Evolutionary conservation across 2,329 filamentous ascomycete species (phyloP).

Genomic region (Teratosphaeria nubilosa): DNA sequence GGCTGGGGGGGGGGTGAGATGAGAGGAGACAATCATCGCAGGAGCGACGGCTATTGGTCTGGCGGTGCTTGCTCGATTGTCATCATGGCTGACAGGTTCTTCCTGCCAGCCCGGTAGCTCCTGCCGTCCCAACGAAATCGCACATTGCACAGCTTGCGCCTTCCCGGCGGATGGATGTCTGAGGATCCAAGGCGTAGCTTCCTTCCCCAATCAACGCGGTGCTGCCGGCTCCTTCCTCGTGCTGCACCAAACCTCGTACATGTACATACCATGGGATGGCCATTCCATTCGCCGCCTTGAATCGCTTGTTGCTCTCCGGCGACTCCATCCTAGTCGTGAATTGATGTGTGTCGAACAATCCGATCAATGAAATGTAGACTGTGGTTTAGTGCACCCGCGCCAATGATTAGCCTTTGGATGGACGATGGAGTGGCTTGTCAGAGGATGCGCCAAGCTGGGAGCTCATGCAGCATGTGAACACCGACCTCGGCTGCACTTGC

Average conservation of each 20-base stretch:
- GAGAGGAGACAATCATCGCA: neutral
- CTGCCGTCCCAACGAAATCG: neutral
- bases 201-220: neutral
- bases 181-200: neutral
- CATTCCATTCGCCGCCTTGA: conserved; percentile 14
- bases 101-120: neutral
- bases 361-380: neutral
- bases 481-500: neutral
- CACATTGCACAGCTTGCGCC: neutral
- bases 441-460: neutral
- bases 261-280: neutral
- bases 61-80: conserved; percentile 1
- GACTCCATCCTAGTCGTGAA: conserved; percentile 6
- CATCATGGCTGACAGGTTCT: neutral
- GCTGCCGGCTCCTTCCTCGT: neutral
- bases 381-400: neutral
- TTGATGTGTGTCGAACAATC: neutral
- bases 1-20: neutral
- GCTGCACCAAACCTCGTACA: neutral
- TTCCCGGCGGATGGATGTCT: neutral
- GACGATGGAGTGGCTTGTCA: neutral
- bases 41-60: neutral
- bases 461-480: neutral
- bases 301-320: conserved; percentile 18
- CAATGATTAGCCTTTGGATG: neutral